Base-by-base conservation (phyloP, 1,284 basidiomycete species). In the Microstroma glucosiphilum region DNA sequence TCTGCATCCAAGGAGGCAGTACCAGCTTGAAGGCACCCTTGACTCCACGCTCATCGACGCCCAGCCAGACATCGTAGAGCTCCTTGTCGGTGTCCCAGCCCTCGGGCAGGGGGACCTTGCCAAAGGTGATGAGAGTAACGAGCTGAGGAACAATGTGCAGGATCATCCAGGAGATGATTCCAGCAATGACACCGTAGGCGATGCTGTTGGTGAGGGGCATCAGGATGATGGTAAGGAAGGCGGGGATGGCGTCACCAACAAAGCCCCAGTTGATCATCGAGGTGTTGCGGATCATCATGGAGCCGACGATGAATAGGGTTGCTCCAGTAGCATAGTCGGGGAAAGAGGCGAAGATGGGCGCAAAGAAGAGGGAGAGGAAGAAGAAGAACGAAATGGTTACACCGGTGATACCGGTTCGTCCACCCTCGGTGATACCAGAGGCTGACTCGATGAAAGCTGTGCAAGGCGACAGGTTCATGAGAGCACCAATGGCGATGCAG, bases 301-400 rank as follows among this genome's bases (percentile, higher is more conserved):
- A 89, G 25, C 91, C 91, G 43, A 92, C 90, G 64, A 93, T 88
- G 64, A 91, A 85, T 56, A 93, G 82, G 4, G 90, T 90, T 63
- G 89, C 88, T 6, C 91, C 91, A 0, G 91, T 93, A 1, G 91
- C 90, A 89, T 90, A 93, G 0, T 86, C 73, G 0, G 91, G 91
- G 66, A 93, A 90, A 19, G 87, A 89, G 17, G 89, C 88, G 69
- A 93, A 92, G 74, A 93, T 89, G 2, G 91, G 91, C 12, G 90
- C 86, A 73, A 93, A 93, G 84, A 93, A 93, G 40, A 63, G 56
- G 37, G 43, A 37, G n/a, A 63, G 42, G 80, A 92, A 89, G 84
- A 93, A 92, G 73, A 86, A 85, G 64, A 91, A 77, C 0, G 88
- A 86, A 1, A 86, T 86, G n/a, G 83, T 82, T 65, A 92, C 83